Conservation (phyloP, 768 basidiomycete species). For the Sarcodon aspratus region DNA sequence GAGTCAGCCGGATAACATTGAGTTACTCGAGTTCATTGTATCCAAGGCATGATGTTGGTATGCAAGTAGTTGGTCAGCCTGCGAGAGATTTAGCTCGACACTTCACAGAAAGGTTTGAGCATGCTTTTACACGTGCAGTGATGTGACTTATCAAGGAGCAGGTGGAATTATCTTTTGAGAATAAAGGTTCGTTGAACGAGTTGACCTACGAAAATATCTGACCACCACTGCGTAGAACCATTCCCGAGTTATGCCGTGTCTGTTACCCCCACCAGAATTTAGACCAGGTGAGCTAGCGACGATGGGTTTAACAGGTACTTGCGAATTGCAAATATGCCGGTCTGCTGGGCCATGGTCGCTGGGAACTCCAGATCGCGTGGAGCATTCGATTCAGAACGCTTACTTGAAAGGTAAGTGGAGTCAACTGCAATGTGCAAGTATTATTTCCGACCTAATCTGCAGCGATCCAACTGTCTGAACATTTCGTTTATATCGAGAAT, state of each 20-base stretch:
- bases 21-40: not conserved
- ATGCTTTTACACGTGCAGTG: not conserved
- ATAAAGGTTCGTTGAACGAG: constrained; percentile 58
- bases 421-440: not conserved
- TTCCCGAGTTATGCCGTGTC: constrained; percentile 82
- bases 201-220: not conserved
- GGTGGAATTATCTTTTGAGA: constrained; percentile 90
- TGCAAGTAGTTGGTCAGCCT: constrained; percentile 95
- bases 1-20: constrained; percentile 12
- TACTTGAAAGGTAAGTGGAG: constrained; percentile 66
- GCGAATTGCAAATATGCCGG: constrained; percentile 94
- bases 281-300: constrained; percentile 65
- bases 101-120: constrained; percentile 74
- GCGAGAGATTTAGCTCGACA: constrained; percentile 91
- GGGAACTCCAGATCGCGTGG: constrained; percentile 74
- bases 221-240: constrained; percentile 57
- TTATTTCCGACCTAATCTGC: not conserved
- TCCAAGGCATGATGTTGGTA: constrained; percentile 86
- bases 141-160: constrained; percentile 16
- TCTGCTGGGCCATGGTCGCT: constrained; percentile 96
- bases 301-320: constrained; percentile 86
- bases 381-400: constrained; percentile 91
- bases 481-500: constrained; percentile 98
- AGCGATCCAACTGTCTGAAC: constrained; percentile 91
- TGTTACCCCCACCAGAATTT: constrained; percentile 90